Evolutionary conservation across 164 flowering plant species (phyloP), one percentile per base, ranked within the genome.

Genomic region (Aristolochia fimbriata): DNA sequence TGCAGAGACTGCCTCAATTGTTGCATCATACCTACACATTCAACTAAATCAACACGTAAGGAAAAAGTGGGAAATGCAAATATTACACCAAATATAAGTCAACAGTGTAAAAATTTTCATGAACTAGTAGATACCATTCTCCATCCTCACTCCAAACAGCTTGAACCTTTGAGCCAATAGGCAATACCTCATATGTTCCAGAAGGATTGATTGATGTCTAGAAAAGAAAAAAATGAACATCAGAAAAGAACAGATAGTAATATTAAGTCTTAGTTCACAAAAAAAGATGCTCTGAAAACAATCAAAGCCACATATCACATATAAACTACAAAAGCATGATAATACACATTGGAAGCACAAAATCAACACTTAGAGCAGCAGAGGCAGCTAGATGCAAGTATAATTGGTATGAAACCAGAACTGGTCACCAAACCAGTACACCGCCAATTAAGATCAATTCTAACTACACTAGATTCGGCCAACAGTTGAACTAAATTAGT

Each of bases 81-180:
- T 78, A 74, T 68, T 43, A 76, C 73, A 74, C 53, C 55, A 6
- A 63, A 63, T 51, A 22, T n/a, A 54, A 50, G 52, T 27, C 22
- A 9, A 25, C 54, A 49, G 58, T n/a, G 14, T 21, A 54, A 0
- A 20, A 33, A 16, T 15, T 45, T 37, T 21, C 13, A 12, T 22
- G 17, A 27, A 45, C 37, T 21, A 50, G 22, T 45, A 17, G 48
- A 16, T 77, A 93, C 99, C 99, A 90, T 46, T 90, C 99, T 57
- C 99, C 99, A 72, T 93, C 99, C 68, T 93, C 95, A 75, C 99
- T 93, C 81, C 82, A 93, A 58, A 93, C 96, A 64, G 99, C 97
- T 73, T 90, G 96, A 69, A 93, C 82, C 80, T 78, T 90, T 37
- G 87, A 70, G 61, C 99, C 99, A 58, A 85, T 69, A 47, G 87